These are phyloP conservation scores for Zygotorulaspora chibaensis DNA, from an alignment of 805 yeast genomes.

Conservation along the genomic window DNA sequence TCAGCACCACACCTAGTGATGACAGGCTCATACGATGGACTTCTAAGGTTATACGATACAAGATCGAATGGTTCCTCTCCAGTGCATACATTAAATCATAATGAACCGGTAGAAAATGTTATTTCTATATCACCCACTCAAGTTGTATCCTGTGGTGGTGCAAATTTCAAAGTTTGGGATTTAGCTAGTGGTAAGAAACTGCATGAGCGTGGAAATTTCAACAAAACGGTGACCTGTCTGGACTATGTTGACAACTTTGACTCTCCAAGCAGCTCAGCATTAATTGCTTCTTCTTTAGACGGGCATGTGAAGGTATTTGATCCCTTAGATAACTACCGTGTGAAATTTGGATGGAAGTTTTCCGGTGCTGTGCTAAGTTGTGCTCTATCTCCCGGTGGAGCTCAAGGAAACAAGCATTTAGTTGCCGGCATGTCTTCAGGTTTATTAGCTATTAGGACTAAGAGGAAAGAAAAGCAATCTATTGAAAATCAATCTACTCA, in stretches of 20 bases:
- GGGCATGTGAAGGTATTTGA: conserved; percentile 97
- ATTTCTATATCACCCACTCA: conserved; percentile 69
- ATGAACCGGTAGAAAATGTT: conserved; percentile 80
- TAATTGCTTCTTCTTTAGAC: conserved; percentile 90
- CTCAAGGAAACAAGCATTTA: conserved; percentile 58
- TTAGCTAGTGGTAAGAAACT: conserved; percentile 65
- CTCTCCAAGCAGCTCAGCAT: conserved; percentile 40
- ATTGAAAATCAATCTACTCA: not conserved
- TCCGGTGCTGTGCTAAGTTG: conserved; percentile 89
- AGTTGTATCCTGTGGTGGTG: conserved; percentile 76
- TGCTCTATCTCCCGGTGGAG: conserved; percentile 72
- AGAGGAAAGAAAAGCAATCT: conserved; percentile 53
- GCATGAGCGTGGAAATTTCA: conserved; percentile 77
- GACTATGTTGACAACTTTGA: conserved; percentile 32
- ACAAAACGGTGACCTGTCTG: conserved; percentile 86
- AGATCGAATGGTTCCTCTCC: conserved; percentile 50
- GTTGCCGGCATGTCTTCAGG: conserved; percentile 93
- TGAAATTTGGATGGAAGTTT: conserved; percentile 95
- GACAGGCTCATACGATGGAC: conserved; percentile 93
- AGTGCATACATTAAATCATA: conserved; percentile 64
- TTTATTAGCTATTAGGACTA: conserved; percentile 79
- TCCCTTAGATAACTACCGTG: conserved; percentile 72
- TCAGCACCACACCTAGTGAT: conserved; percentile 71
- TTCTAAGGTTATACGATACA: conserved; percentile 77
- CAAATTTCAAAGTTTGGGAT: conserved; percentile 87